These are phyloP conservation scores for Furcasterigmium furcatum DNA, from an alignment of 2,329 filamentous ascomycete species.

Conservation along the genomic window DNA sequence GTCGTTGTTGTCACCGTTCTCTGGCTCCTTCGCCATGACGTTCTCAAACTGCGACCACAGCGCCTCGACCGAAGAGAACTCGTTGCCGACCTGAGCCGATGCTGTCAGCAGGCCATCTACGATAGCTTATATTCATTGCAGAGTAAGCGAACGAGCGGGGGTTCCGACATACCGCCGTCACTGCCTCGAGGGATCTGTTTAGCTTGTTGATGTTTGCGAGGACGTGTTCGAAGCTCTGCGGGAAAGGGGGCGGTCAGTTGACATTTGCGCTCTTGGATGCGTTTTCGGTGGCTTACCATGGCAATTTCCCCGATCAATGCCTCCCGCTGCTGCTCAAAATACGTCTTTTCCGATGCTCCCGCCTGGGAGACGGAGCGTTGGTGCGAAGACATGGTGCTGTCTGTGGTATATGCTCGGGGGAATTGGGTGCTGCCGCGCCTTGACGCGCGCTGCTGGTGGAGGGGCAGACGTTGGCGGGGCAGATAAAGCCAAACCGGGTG, in stretches of 20 bases:
- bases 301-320: constrained; percentile 70
- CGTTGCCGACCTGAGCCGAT: constrained; percentile 76
- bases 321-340: constrained; percentile 76
- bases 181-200: constrained; percentile 86
- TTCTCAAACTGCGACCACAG: constrained; percentile 97
- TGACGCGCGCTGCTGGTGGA: no score
- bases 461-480: no score
- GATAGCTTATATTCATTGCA: no score
- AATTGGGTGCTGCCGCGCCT: no score
- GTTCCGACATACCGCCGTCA: constrained; percentile 67
- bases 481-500: no score
- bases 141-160: no score
- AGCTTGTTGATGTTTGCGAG: constrained; percentile 95
- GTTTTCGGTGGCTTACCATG: constrained; percentile 51
- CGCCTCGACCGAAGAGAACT: constrained; percentile 95
- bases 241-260: constrained; percentile 2
- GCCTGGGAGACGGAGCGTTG: constrained; percentile 12
- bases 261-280: not conserved
- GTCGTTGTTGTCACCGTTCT: constrained; percentile 19
- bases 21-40: constrained; percentile 77
- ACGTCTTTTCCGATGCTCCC: constrained; percentile 46
- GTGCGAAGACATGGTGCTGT: constrained; percentile 9
- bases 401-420: no score
- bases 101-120: not conserved
- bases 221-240: constrained; percentile 77